Base-by-base conservation (phyloP, 2,329 filamentous ascomycete species). In the Ophiostoma sp. region DNA sequence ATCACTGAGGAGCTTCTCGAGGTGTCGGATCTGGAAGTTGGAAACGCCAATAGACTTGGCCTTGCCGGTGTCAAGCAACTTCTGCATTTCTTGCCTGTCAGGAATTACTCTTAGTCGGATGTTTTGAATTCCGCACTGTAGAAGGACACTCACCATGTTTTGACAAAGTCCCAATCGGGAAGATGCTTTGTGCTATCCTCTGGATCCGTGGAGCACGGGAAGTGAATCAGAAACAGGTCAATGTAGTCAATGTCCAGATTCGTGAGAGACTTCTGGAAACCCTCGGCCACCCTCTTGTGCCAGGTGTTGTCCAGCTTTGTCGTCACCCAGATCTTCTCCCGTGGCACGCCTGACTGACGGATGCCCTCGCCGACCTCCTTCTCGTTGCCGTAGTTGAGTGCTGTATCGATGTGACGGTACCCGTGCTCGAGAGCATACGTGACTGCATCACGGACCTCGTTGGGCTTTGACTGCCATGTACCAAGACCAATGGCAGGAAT, bases 1-100 rank as follows among this genome's bases (percentile, higher is more conserved):
- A 15, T 63, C 71, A 4, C 11, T 22, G 33, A 72, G 85, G 73
- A 96, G 86, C 71, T 78, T 79, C 69, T 76, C 74, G 28, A 75
- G 69, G 19, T 76, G 59, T 11, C 48, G 22, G 22, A 76, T 72
- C 15, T 64, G 64, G 22, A 74, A 72, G 66, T 76, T 76, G 66
- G 69, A 71, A 2, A 76, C 74, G 57, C 75, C 75, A 68, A 76
- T 76, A 25, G 57, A 71, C 31, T 72, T 70, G 25, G 72, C 74
- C 42, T 73, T 73, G 66, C 74, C 75, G 11, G 74, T 73, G 19
- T 64, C 72, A 0, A 72, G 57, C 36, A 74, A 59, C 50, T 75
- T 73, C 48, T 75, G 74, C 74, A 76, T 76, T n/a, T 74, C 42
- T 25, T 72, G 28, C 63, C 70, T 61, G 15, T 42, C 15, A 11